Evolutionary conservation across 495 filamentous ascomycete species (phyloP), one percentile per base, ranked within the genome.

Genomic region (Penicillium nucicola): DNA sequence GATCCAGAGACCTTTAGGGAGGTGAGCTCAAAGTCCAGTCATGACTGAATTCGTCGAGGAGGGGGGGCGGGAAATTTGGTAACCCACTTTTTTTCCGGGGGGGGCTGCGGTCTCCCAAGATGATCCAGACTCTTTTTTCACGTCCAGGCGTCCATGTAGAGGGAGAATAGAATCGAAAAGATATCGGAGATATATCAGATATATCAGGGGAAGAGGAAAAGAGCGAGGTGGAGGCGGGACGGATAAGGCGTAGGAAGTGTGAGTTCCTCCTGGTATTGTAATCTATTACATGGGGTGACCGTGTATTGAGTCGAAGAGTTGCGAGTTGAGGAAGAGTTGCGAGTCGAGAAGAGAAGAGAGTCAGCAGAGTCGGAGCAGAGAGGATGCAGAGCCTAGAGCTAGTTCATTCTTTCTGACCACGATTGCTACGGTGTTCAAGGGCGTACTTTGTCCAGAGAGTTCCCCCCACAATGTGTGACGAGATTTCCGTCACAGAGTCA

Each of bases 1-100:
- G 15, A 33, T 38, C 32, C 37, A 41, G 42, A 35, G 44, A 32
- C 23, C 30, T 46, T 35, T 22, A 36, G 41, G 31, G 13, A 15
- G 46, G 23, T 41, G 48, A 35, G 45, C 44, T 65, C 59, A 62
- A 42, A 51, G 44, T 42, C 20, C 52, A 59, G 53, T 65, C 62
- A 65, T 65, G 59, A 43, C 54, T 62, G 39, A 32, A 49, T 41
- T 54, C 25, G 42, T 47, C 46, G 40, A 50, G 52, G 57, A 45
- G 58, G 55, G 48, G 48, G 53, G 48, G 55, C 45, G 51, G 46
- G 55, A 55, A 53, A 58, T 52, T 54, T 51, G 52, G 52, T 32
- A 53, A 52, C 50, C 54, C 57, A 50, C 53, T 62, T 34, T 60
- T 55, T 48, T 50, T 40, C 39, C n/a, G n/a, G n/a, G n/a, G n/a